phyloP scores from a whole-genome alignment of 345 rosid genomes.

The Pugionium cornutum region DNA sequence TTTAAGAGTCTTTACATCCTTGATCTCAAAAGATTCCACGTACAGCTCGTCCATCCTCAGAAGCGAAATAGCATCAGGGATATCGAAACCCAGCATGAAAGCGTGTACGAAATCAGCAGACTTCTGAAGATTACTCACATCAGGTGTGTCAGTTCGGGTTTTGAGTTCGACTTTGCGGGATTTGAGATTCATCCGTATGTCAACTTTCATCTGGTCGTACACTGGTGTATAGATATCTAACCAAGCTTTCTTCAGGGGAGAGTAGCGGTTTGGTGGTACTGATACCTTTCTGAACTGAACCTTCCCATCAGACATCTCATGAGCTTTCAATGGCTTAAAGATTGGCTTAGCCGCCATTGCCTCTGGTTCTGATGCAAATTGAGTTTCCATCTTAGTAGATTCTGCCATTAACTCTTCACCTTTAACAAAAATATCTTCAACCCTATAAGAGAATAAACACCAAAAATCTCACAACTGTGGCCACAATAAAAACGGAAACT shows the following conservation, averaged over 20 bases:
- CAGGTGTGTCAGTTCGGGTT: constrained; percentile 70
- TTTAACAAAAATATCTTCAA: neutral
- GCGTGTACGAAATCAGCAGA: constrained; percentile 90
- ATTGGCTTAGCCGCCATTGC: constrained; percentile 55
- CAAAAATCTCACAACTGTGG: neutral
- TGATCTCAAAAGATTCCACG: constrained; percentile 83
- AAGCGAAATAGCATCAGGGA: constrained; percentile 68
- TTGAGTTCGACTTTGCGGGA: constrained; percentile 78
- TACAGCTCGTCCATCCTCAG: constrained; percentile 78
- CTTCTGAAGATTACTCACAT: constrained; percentile 72
- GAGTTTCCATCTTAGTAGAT: constrained; percentile 49
- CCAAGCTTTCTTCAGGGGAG: constrained; percentile 88
- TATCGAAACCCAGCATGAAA: constrained; percentile 83
- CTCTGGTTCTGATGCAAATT: constrained; percentile 26
- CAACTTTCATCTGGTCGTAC: constrained; percentile 79
- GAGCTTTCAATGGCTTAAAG: constrained; percentile 72
- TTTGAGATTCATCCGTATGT: constrained; percentile 81
- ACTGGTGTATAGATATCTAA: constrained; percentile 73
- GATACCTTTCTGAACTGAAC: constrained; percentile 71
- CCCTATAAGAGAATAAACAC: neutral
- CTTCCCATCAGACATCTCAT: constrained; percentile 75
- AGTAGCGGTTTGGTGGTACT: constrained; percentile 76
- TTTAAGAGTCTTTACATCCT: constrained; percentile 82
- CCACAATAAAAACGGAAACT: neutral
- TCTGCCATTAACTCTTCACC: constrained; percentile 12